Percentiles rank a stretch among this genome's conserved stretches.
Conservation (phyloP, 352 stramenopile genomes). For the Pythium chondricola region DNA sequence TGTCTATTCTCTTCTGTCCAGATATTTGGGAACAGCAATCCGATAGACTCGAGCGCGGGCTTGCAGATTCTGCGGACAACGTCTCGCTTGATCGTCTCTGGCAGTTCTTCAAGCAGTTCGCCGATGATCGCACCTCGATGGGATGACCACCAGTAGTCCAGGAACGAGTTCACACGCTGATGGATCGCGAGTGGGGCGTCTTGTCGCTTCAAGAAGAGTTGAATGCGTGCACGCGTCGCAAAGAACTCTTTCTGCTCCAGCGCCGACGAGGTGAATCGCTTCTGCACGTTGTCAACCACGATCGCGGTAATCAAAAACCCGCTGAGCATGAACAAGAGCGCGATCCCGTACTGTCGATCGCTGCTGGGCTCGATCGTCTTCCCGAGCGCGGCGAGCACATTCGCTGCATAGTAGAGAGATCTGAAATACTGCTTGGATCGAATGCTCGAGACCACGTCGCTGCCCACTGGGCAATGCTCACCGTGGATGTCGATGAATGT, state of each 20-base stretch:
- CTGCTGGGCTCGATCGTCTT: slow-evolving; percentile 42
- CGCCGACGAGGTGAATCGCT: slow-evolving; percentile 64
- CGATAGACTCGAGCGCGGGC: slow-evolving; percentile 45
- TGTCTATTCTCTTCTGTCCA: slow-evolving; percentile 3
- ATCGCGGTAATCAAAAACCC: slow-evolving; percentile 70
- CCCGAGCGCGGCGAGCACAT: slow-evolving; percentile 46
- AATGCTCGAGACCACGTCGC: slow-evolving; percentile 19
- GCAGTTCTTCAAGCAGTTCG: slow-evolving; percentile 48
- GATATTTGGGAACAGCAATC: slow-evolving; percentile 29
- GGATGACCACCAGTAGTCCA: slow-evolving; percentile 72
- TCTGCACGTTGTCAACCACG: slow-evolving; percentile 73
- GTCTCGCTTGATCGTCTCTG: slow-evolving; percentile 51
- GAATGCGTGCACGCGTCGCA: slow-evolving; percentile 42
- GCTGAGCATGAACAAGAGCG: slow-evolving; percentile 61
- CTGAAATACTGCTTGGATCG: slow-evolving; percentile 48
- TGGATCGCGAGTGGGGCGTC: slow-evolving; percentile 49
- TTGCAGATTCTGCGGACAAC: slow-evolving; percentile 59
- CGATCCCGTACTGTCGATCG: slow-evolving; percentile 40
- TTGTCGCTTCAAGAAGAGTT: slow-evolving; percentile 62
- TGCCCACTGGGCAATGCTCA: slow-evolving; percentile 14
- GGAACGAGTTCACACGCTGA: slow-evolving; percentile 57
- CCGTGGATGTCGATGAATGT: slow-evolving; percentile 24
- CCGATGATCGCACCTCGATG: slow-evolving; percentile 58
- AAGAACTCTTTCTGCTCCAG: slow-evolving; percentile 75
- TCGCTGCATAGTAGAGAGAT: slow-evolving; percentile 55